Percentiles rank a stretch among this genome's conserved stretches.
Evolutionary conservation across 1,284 basidiomycete genomes (phyloP).

Genomic region (Naganishia liquefaciens): DNA sequence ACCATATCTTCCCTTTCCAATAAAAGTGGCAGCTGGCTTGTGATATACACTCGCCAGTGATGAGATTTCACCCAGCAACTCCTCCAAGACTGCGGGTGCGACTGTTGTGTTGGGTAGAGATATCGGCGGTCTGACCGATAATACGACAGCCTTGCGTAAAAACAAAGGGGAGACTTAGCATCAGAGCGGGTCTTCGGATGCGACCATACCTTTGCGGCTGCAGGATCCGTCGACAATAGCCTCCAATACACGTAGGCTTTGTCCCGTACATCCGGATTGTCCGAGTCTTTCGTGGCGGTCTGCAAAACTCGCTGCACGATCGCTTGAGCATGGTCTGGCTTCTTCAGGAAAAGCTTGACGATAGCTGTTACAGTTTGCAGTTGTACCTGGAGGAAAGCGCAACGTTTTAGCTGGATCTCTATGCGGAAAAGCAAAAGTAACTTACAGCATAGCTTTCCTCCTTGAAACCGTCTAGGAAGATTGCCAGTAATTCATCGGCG

Average conservation of each 20-base stretch:
- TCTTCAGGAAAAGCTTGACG: conserved; percentile 96
- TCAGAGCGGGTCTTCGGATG: background rate
- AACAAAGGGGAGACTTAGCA: background rate
- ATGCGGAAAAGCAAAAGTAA: conserved; percentile 18
- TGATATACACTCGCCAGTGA: conserved; percentile 90
- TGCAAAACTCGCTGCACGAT: conserved; percentile 95
- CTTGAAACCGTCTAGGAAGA: conserved; percentile 85
- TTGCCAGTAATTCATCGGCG: conserved; percentile 90
- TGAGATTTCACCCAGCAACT: conserved; percentile 84
- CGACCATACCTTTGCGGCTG: conserved; percentile 76
- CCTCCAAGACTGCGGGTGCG: conserved; percentile 84
- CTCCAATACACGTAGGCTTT: conserved; percentile 96
- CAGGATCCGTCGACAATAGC: conserved; percentile 85
- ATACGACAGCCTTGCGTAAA: conserved; percentile 73
- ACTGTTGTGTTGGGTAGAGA: conserved; percentile 88
- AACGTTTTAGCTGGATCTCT: background rate
- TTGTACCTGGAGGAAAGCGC: conserved; percentile 71
- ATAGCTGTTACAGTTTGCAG: conserved; percentile 90
- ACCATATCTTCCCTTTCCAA: conserved; percentile 79
- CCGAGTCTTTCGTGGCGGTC: conserved; percentile 95
- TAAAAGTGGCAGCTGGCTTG: conserved; percentile 89
- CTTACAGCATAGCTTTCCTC: conserved; percentile 79
- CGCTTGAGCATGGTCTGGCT: conserved; percentile 83
- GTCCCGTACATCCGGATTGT: conserved; percentile 95
- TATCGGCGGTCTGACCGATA: conserved; percentile 89